These are phyloP conservation scores for Thamnidium elegans DNA, from an alignment of 192 early-diverging fungal genomes.

Conservation along the genomic window DNA sequence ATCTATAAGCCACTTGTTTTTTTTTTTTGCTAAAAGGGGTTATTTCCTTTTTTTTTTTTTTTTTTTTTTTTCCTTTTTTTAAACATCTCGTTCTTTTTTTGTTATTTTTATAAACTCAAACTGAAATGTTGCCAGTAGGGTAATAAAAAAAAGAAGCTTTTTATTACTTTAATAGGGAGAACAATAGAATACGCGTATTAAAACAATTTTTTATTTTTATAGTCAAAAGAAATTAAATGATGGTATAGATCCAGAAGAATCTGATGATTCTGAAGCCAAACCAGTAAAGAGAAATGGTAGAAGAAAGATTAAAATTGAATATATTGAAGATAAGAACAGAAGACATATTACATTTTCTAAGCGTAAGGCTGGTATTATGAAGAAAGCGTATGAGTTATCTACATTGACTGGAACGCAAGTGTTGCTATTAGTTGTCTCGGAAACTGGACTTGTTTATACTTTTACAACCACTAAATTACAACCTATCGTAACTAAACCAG, in stretches of 20 bases:
- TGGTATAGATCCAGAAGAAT: conserved; percentile 45
- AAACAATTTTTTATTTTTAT: not conserved
- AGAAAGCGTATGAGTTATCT: conserved; percentile 93
- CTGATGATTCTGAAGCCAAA: conserved; percentile 51
- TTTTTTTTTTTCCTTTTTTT: not conserved
- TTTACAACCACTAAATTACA: conserved; percentile 93
- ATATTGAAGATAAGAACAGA: conserved; percentile 88
- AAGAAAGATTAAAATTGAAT: conserved; percentile 94
- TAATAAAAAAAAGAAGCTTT: not conserved
- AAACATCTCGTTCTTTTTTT: not conserved
- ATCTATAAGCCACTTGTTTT: not conserved
- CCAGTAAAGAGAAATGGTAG: conserved; percentile 72
- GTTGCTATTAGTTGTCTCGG: conserved; percentile 87
- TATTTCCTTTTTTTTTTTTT: not conserved
- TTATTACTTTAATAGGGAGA: not conserved
- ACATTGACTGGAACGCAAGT: conserved; percentile 95
- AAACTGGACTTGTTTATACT: conserved; percentile 93
- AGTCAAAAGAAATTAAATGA: not conserved
- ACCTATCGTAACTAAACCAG: conserved; percentile 86
- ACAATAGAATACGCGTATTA: not conserved
- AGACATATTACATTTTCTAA: conserved; percentile 94
- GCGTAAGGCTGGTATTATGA: conserved; percentile 95
- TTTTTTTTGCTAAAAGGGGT: not conserved
- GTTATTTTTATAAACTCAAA: not conserved
- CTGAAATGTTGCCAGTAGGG: not conserved